phyloP scores from a whole-genome alignment of 148 eudicot genomes.

The Arctostaphylos glauca region DNA sequence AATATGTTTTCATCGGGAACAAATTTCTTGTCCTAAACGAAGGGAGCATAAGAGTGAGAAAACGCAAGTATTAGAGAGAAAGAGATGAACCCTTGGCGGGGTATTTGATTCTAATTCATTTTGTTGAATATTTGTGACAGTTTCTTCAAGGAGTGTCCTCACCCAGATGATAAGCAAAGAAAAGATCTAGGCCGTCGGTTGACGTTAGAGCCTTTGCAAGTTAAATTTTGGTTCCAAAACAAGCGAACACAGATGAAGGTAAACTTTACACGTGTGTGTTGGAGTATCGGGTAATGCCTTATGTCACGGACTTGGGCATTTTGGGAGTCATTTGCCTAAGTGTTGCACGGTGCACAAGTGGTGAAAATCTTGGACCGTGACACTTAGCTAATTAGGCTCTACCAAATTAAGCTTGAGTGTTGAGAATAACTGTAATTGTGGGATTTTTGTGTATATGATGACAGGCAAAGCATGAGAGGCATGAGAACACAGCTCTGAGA shows the following conservation, averaged over 20 bases:
- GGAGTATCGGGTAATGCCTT: no score
- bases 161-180: conserved; percentile 98
- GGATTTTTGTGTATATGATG: background rate
- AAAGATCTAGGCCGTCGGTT: conserved; percentile 87
- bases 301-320: no score
- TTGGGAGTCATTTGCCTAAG: no score
- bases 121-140: conserved; percentile 29
- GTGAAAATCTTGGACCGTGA: no score
- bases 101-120: background rate
- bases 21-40: background rate
- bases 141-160: conserved; percentile 97
- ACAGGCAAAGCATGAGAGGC: conserved; percentile 79
- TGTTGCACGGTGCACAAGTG: no score
- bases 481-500: conserved; percentile 67
- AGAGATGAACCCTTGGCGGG: background rate
- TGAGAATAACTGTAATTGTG: background rate
- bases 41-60: background rate
- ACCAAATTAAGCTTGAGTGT: background rate
- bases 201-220: conserved; percentile 81
- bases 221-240: conserved; percentile 99
- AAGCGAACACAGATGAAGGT: conserved; percentile 99
- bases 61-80: background rate
- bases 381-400: background rate
- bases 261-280: background rate
- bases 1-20: background rate